These are phyloP conservation scores for Rubroboletus satanas DNA, from an alignment of 768 basidiomycete species.

Conservation along the genomic window DNA sequence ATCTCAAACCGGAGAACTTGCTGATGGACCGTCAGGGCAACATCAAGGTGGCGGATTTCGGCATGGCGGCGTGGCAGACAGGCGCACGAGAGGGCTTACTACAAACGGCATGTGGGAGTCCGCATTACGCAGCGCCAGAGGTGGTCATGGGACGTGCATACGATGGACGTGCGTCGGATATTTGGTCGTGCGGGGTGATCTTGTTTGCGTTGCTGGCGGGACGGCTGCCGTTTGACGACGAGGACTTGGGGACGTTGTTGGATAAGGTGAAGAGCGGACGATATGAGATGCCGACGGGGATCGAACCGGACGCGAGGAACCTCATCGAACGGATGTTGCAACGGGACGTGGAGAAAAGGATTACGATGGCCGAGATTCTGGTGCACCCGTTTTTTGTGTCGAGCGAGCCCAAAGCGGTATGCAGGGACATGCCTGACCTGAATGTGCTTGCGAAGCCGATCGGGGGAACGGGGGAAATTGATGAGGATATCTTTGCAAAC, in stretches of 20 bases:
- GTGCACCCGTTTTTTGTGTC: conserved; percentile 75
- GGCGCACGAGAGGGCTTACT: conserved; percentile 55
- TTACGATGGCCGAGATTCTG: conserved; percentile 79
- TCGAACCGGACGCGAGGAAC: conserved; percentile 69
- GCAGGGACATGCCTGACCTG: conserved; percentile 52
- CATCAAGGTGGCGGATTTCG: conserved; percentile 95
- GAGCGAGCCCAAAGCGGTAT: conserved; percentile 42
- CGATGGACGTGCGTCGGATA: conserved; percentile 83
- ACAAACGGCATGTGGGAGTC: conserved; percentile 87
- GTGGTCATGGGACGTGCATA: conserved; percentile 81
- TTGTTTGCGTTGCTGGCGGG: conserved; percentile 86
- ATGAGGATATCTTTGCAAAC: conserved; percentile 87
- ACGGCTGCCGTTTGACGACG: conserved; percentile 89
- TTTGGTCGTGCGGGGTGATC: conserved; percentile 96
- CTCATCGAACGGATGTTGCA: conserved; percentile 79
- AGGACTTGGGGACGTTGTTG: conserved; percentile 72
- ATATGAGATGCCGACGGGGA: conserved; percentile 69
- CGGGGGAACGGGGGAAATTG: conserved; percentile 59
- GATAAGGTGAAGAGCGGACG: conserved; percentile 73
- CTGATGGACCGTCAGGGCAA: conserved; percentile 78
- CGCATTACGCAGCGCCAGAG: conserved; percentile 94
- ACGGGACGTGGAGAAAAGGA: conserved; percentile 67
- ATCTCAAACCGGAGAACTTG: conserved; percentile 93
- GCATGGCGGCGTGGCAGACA: conserved; percentile 92
- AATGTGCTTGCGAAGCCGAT: conserved; percentile 70